Base-by-base conservation (phyloP, 2,329 filamentous ascomycete genomes). In the Proliferodiscus dingleyae region DNA sequence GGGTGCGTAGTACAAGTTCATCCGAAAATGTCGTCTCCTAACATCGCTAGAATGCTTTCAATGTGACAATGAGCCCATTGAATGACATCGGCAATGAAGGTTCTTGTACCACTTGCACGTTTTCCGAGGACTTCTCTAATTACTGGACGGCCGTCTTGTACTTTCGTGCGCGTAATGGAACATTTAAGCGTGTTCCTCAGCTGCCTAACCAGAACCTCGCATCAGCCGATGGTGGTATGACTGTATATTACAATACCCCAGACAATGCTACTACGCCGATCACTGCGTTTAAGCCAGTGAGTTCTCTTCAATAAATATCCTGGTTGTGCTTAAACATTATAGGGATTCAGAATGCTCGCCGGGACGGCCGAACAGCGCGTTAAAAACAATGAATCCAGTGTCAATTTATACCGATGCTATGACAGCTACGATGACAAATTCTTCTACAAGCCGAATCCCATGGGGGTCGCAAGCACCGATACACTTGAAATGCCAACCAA, bases 401-500 rank as follows among this genome's bases (percentile, higher is more conserved):
- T 45, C 11, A 48, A 48, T 16, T 26, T 48, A 8, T 48, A 29
- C 21, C 28, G 46, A 11, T 48, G 46, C 10, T 48, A 48, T 19
- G 46, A 48, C 21, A 24, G 46, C 10, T 45, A 45, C 11, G 41
- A 49, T 23, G 37, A 32, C 15, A 49, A 46, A 5, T 43, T 45
- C 37, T 61, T 61, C 13, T 63, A 65, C 29, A 71, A 21, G 10
- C 46, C 46, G 7, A 49, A 45, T 28, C 46, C 42, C 2, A 45
- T 49, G 46, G 46, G 37, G 9, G 37, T 46, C 19, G 37, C 37
- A 8, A 37, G 16, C 19, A 46, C 16, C 10, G 68, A 69, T 59
- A 68, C 66, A 1, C 55, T 61, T 41, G 57, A 66, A 42, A 61
- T 71, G 56, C 68, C 68, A 2, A 42, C 28, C 8, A 26, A 28